Base-by-base conservation (phyloP, 208 protist species). In the Acanthamoeba castellanii region DNA sequence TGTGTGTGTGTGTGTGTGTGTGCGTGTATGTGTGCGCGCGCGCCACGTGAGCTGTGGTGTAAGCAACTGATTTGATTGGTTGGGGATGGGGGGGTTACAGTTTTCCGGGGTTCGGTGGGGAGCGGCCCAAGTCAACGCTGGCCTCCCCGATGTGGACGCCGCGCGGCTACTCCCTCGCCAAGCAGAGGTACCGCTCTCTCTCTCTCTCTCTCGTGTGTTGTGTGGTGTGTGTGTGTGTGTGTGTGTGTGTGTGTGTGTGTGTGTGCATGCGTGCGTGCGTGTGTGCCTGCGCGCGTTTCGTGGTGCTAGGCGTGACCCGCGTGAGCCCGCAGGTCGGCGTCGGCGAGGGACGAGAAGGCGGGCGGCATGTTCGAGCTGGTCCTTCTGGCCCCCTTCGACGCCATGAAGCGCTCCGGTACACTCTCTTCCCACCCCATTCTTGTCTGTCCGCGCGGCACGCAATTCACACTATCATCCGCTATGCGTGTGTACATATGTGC, bases 331-430 rank as follows among this genome's bases (percentile, higher is more conserved):
- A 82, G 74, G 22, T 82, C 74, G 25, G 74, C 74, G 37, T 45
- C 74, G 32, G 20, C 74, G 3, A 52, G 8, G 74, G 74, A 55
- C 20, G 74, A 52, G 7, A 82, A 82, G 74, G 74, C 74, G 13
- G 34, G 45, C 13, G 32, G 74, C 45, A 82, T 82, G 74, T 82
- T 82, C 74, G 74, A 82, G 37, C 74, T 82, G 18, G 45, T 82
- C 22, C 34, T 82, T 22, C 74, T 82, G 3, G 74, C 74, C n/a
- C 74, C 74, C 6, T 82, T 82, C 45, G 74, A 82, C 18, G 74
- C 74, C 37, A 50, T 25, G 22, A 82, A 82, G 45, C 74, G 45
- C 18, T 42, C 32, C 25, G 74, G 74, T 82, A 82, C 57, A 57
- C 50, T 18, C 22, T 18, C 22, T 18, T 64, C 64, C 7, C 64